phyloP scores from a whole-genome alignment of 176 grass and related monocot species.

The Aechmea fasciata region DNA sequence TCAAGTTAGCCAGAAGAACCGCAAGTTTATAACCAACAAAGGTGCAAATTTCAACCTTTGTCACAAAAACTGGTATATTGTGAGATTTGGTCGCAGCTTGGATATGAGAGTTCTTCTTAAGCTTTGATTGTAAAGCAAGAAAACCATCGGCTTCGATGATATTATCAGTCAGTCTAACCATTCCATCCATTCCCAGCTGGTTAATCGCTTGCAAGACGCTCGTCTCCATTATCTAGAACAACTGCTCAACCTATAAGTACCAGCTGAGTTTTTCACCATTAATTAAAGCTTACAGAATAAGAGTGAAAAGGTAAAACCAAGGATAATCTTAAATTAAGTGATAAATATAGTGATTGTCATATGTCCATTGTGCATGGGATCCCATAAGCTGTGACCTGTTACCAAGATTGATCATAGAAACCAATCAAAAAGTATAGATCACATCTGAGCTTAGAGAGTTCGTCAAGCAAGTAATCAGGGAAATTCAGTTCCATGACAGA shows the following conservation, averaged over 20 bases:
- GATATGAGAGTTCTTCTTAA: constrained; percentile 86
- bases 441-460: background rate
- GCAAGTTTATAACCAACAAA: background rate
- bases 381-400: background rate
- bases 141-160: constrained; percentile 70
- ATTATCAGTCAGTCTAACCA: constrained; percentile 51
- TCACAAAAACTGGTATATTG: constrained; percentile 63
- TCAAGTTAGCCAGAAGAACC: constrained; percentile 1
- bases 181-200: constrained; percentile 53
- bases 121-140: constrained; percentile 60
- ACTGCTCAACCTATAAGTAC: constrained; percentile 61
- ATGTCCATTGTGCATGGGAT: background rate
- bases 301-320: no score
- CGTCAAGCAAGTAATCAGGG: background rate
- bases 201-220: constrained; percentile 62
- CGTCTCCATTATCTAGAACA: constrained; percentile 79
- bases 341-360: no score
- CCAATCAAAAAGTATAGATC: background rate
- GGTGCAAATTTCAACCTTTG: constrained; percentile 41
- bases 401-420: background rate
- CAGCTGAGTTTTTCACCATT: constrained; percentile 26
- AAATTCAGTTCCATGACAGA: no score
- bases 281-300: background rate
- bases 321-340: background rate
- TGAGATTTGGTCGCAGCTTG: constrained; percentile 49